Base-by-base conservation (phyloP, 176 grass and related monocot species). In the Raddia guianensis region DNA sequence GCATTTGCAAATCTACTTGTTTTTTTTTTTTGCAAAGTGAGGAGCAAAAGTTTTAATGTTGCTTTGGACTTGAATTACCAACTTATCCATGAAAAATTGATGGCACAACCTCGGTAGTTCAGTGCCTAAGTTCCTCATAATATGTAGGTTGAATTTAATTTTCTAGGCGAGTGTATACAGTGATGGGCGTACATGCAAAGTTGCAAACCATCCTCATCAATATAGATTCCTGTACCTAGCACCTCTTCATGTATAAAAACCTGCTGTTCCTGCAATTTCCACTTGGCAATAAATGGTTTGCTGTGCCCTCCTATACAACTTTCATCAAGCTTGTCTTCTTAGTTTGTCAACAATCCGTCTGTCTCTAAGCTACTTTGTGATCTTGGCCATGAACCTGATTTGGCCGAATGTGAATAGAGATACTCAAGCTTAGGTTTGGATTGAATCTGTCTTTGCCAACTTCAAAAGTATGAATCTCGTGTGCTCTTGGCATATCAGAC, bases 361-460 rank as follows among this genome's bases (percentile, higher is more conserved):
- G 5, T 68, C 42, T 57, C 13, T 52, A 40, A 73, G 49, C 50
- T 3, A 53, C 27, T 53, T 78, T 6, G 76, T 79, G 37, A 42
- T 52, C 49, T 49, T 79, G 37, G 12, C 51, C 63, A 37, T 63
- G 46, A 70, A 63, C 53, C 34, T 34, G 3, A 50, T 20, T 8
- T 63, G 45, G 6, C 27, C 8, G 10, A 20, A 70, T 32, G 70
- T 70, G 72, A 77, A 49, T 85, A 51, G 37, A 62, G 49, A 69
- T 59, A 75, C 34, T 68, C 3, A 7, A 5, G 12, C 37, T 50
- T 42, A 63, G 10, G 21, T 6, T 61, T 53, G 64, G 6, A 66
- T 66, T 70, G 14, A 18, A 60, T 59, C 0, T 78, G 62, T 34
- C 9, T 70, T 57, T 48, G 71, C 37, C 19, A 49, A 35, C 53